Evolutionary conservation across 352 stramenopile genomes (phyloP), one percentile per base, ranked within the genome.

Genomic region (Thalassiosira exigua): DNA sequence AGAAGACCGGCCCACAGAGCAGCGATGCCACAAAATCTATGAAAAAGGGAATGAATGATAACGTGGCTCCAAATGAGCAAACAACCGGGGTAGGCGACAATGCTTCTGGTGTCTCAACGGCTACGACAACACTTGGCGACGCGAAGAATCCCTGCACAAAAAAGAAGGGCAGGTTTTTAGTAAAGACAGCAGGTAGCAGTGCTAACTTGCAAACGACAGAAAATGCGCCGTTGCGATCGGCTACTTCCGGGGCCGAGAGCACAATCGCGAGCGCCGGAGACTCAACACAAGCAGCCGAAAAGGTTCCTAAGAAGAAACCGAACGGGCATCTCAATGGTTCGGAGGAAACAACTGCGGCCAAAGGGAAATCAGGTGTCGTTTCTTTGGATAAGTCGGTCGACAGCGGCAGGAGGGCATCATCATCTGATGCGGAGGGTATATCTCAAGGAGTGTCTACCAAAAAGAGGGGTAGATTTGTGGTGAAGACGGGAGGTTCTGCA

Each of bases 381-480:
- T 9, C 36, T 44, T 44, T 26, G 7, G 33, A 26, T 14, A 7
- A 48, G 51, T 52, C 57, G n/a, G 52, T 26, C 36, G 29, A 22
- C 22, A 56, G 21, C 21, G 27, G 41, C 17, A 21, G 11, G 26
- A 30, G n/a, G 27, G 19, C 27, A 41, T 12, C 53, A 41, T 46
- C 27, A n/a, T 17, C 26, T n/a, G 27, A 62, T 41, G 39, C 36
- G 7, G 36, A 22, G 26, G 54, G 4, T 62, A 30, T 5, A 19
- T 19, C 48, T 4, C 9, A 21, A 11, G 54, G 22, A n/a, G 29
- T 30, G 27, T 46, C 33, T 42, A 32, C 41, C 3, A 84, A 84
- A 60, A 84, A 84, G 69, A 84, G 73, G 50, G 76, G 76, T 33
- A 67, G 76, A 19, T 84, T 84, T 50, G 69, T 79, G 21, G 57